These are phyloP conservation scores for Malus hybrid DNA, from an alignment of 331 rosid genomes.

Conservation along the genomic window DNA sequence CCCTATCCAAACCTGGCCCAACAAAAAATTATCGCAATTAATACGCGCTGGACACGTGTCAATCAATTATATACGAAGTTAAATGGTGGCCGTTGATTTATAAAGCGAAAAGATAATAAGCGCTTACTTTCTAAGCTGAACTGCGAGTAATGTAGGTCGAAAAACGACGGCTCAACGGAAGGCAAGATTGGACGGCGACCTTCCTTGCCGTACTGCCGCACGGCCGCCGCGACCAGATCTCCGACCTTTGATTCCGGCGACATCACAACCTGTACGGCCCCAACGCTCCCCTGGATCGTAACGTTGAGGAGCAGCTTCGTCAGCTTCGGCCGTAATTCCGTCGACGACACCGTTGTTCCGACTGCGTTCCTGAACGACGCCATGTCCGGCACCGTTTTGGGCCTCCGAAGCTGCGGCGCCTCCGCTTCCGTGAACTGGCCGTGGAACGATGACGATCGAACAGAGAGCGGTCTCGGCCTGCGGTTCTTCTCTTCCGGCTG, in stretches of 20 bases:
- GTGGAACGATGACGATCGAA: slow-evolving; percentile 59
- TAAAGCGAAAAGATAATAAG: not conserved
- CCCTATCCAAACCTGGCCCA: slow-evolving; percentile 49
- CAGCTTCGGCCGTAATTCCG: slow-evolving; percentile 33
- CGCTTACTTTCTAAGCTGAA: slow-evolving; percentile 74
- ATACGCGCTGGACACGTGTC: not conserved
- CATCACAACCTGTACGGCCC: slow-evolving; percentile 54
- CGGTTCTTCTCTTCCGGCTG: slow-evolving; percentile 41
- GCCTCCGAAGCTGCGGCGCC: slow-evolving; percentile 46
- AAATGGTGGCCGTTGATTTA: not conserved
- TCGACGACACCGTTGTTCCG: not conserved
- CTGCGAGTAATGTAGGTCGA: slow-evolving; percentile 78
- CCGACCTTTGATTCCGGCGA: slow-evolving; percentile 42
- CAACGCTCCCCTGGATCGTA: slow-evolving; percentile 53
- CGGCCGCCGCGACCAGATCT: slow-evolving; percentile 34
- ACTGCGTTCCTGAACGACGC: slow-evolving; percentile 3
- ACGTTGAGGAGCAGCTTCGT: slow-evolving; percentile 64
- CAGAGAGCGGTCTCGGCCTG: slow-evolving; percentile 26
- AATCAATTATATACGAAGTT: not conserved
- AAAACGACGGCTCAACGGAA: slow-evolving; percentile 21
- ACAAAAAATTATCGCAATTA: slow-evolving; percentile 4
- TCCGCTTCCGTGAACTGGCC: not conserved
- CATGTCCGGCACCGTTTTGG: slow-evolving; percentile 66
- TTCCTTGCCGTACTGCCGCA: slow-evolving; percentile 50
- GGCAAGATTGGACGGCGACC: slow-evolving; percentile 63